Evolutionary conservation across 139 green algal genomes (phyloP), one percentile per base, ranked within the genome.

Genomic region (Pleodorina starrii): DNA sequence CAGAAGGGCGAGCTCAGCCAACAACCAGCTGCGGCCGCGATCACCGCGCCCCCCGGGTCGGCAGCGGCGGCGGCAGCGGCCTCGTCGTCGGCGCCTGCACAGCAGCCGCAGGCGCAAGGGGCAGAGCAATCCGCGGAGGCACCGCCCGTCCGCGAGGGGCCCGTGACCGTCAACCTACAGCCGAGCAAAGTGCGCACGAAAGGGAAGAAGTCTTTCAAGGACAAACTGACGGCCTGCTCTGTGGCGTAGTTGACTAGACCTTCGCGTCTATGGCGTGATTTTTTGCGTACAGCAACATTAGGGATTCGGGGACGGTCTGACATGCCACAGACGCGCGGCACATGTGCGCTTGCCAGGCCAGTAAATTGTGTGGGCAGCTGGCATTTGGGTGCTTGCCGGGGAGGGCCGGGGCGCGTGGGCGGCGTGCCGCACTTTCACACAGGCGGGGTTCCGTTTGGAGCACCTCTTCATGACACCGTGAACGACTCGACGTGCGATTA

Each of bases 141-240:
- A 25, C 35, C 23, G 10, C 80, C 29, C 44, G 35, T 21, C 1
- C 73, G 82, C 14, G 59, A 63, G 0, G 27, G 54, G 9, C 91
- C 91, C 5, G 42, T 82, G 29, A 92, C 89, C 7, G 89, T 94
- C 17, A 77, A 92, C 43, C 73, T 95, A 35, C 79, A 76, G 23
- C 90, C 90, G 7, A 94, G 85, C 83, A 92, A 93, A 51, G 59
- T 90, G 79, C 87, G 93, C n/a, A 92, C 91, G 0, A 91, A 90
- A 29, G 93, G 93, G n/a, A 94, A 95, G 73, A 95, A 95, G 74
- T 92, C 69, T 14, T 19, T 95, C 2, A 91, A 86, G 60, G 87
- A 86, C 50, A 92, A 91, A 66, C 63, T 93, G 32, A 86, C 73
- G 6, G 60, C 81, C 0, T 93, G 91, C 50, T 92, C 91, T 0